Conservation (phyloP, 164 flowering plant genomes). For the Liriodendron chinense region DNA sequence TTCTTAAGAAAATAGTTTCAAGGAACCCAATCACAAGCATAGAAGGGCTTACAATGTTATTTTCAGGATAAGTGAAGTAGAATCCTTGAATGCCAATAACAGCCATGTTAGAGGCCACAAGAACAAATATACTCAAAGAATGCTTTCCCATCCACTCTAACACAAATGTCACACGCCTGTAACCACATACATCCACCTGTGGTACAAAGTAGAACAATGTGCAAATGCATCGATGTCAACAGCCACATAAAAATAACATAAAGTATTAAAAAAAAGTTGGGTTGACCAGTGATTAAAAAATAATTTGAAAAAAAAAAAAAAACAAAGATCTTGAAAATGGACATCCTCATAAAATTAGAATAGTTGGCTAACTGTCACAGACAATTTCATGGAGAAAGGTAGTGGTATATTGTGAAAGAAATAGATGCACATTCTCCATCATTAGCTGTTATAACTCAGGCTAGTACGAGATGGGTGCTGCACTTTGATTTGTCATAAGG, state of each 20-base stretch:
- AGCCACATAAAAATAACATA: neutral
- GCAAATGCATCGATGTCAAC: neutral
- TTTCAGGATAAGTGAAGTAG: slow-evolving; percentile 47
- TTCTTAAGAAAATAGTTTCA: neutral
- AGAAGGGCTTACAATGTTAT: slow-evolving; percentile 48
- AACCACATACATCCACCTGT: slow-evolving; percentile 65
- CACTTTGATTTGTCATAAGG: too few species aligned
- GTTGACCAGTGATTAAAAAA: too few species aligned
- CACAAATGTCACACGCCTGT: slow-evolving; percentile 28
- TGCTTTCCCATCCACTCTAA: slow-evolving; percentile 77
- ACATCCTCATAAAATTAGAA: too few species aligned
- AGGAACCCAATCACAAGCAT: neutral
- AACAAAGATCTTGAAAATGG: too few species aligned
- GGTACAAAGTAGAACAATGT: slow-evolving; percentile 8
- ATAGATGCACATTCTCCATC: too few species aligned
- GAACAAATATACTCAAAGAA: slow-evolving; percentile 52
- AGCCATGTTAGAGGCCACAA: slow-evolving; percentile 59
- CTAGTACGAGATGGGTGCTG: too few species aligned
- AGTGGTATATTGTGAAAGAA: too few species aligned
- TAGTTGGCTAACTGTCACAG: too few species aligned
- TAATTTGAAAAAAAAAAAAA: too few species aligned
- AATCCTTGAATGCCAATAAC: slow-evolving; percentile 64
- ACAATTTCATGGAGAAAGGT: too few species aligned
- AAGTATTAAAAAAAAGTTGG: neutral
- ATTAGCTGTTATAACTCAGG: too few species aligned